phyloP scores from a whole-genome alignment of 2,329 filamentous ascomycete genomes.

The Ilyonectria sp. region DNA sequence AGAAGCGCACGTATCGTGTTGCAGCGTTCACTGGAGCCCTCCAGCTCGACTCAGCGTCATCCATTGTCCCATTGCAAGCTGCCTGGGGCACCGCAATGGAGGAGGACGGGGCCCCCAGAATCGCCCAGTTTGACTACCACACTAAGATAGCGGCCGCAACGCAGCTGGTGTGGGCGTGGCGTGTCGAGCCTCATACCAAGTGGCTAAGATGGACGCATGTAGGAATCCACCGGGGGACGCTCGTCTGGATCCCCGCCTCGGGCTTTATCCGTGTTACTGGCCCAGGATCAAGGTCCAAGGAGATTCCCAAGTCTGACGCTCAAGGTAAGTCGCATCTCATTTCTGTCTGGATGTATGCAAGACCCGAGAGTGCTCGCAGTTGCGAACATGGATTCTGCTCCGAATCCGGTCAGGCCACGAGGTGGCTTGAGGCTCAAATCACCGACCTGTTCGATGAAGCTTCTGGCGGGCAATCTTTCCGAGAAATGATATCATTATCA shows the following conservation, averaged over 20 bases:
- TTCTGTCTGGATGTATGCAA: neutral
- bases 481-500: constrained; percentile 40
- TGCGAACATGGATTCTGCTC: constrained; percentile 3
- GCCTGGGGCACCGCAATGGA: constrained; percentile 21
- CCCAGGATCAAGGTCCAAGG: neutral
- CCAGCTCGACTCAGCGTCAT: constrained; percentile 39
- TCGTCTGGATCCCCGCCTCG: constrained; percentile 12
- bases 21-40: constrained; percentile 35
- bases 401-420: constrained; percentile 20
- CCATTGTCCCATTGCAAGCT: constrained; percentile 21
- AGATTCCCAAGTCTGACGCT: neutral
- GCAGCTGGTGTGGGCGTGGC: constrained; percentile 19
- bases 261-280: constrained; percentile 7
- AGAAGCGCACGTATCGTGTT: constrained; percentile 48
- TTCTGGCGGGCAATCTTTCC: constrained; percentile 20
- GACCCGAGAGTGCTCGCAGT: neutral
- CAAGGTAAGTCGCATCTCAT: neutral
- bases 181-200: constrained; percentile 28
- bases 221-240: constrained; percentile 6
- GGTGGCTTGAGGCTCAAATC: constrained; percentile 29
- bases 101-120: constrained; percentile 43
- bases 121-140: constrained; percentile 32
- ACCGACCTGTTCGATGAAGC: constrained; percentile 3
- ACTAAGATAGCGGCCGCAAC: constrained; percentile 24
- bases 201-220: constrained; percentile 3